These are phyloP conservation scores for Alternaria longipes DNA, from an alignment of 2,329 filamentous ascomycete species.

Conservation along the genomic window DNA sequence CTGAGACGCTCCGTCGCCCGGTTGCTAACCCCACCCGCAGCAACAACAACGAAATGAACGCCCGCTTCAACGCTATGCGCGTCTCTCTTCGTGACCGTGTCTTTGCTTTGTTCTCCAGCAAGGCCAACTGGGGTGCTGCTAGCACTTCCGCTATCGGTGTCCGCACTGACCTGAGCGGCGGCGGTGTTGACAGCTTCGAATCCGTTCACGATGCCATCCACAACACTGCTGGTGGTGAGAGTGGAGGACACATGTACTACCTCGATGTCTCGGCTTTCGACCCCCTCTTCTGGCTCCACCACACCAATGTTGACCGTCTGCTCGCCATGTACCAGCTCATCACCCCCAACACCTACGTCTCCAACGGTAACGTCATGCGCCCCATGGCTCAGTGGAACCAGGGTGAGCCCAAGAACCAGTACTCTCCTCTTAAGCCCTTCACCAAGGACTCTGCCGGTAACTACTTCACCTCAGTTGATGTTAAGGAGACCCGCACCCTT, in stretches of 20 bases:
- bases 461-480: conserved; percentile 56
- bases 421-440: conserved; percentile 57
- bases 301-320: conserved; percentile 51
- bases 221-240: conserved; percentile 45
- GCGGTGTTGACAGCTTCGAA: conserved; percentile 50
- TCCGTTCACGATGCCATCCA: conserved; percentile 48
- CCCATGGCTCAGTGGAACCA: conserved; percentile 54
- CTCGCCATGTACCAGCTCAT: conserved; percentile 83
- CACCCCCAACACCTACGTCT: conserved; percentile 74
- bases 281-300: conserved; percentile 64
- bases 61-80: conserved; percentile 39
- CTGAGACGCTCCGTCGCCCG: conserved; percentile 46
- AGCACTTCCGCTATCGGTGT: conserved; percentile 45
- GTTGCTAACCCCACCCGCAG: conserved; percentile 44
- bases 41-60: conserved; percentile 51
- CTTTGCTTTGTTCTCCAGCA: conserved; percentile 48
- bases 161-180: conserved; percentile 37
- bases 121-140: conserved; percentile 41
- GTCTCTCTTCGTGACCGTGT: conserved; percentile 49
- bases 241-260: conserved; percentile 77
- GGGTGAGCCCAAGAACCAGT: conserved; percentile 59
- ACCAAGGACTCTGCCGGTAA: conserved; percentile 49
- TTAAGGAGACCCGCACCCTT: conserved; percentile 54
- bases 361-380: conserved; percentile 51
- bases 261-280: conserved; percentile 80